phyloP scores from a whole-genome alignment of 768 basidiomycete genomes.

The Lenzites betulinus region DNA sequence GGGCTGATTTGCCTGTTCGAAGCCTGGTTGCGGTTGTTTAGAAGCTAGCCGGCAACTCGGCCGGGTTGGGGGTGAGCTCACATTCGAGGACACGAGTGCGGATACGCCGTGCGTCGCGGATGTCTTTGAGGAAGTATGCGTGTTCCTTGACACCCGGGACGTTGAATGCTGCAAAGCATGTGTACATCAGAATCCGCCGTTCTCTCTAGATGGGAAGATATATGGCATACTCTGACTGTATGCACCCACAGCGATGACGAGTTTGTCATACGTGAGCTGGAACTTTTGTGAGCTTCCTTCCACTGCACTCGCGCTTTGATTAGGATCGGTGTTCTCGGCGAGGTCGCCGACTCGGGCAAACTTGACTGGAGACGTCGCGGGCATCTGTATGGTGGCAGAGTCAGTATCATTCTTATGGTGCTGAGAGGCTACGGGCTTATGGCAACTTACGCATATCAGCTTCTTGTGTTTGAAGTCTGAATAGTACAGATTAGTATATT shows the following conservation, averaged over 20 bases:
- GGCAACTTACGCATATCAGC: constrained; percentile 56
- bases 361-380: constrained; percentile 53
- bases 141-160: constrained; percentile 80
- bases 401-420: background rate
- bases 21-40: constrained; percentile 40
- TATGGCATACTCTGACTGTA: constrained; percentile 72
- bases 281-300: constrained; percentile 41
- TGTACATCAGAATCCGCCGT: background rate
- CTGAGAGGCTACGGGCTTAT: background rate
- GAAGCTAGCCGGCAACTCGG: background rate
- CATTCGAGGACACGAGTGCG: constrained; percentile 76
- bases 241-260: constrained; percentile 83
- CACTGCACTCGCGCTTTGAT: constrained; percentile 19
- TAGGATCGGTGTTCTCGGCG: constrained; percentile 15
- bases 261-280: constrained; percentile 71
- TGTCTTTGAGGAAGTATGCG: constrained; percentile 80
- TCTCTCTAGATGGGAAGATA: background rate
- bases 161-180: constrained; percentile 51
- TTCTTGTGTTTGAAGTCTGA: constrained; percentile 62
- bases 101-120: constrained; percentile 73
- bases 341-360: constrained; percentile 27
- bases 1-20: constrained; percentile 87
- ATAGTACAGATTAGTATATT: background rate
- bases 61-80: constrained; percentile 28
- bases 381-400: constrained; percentile 46